Conservation (phyloP, 2,329 filamentous ascomycete species). For the Aspergillus unguis region DNA sequence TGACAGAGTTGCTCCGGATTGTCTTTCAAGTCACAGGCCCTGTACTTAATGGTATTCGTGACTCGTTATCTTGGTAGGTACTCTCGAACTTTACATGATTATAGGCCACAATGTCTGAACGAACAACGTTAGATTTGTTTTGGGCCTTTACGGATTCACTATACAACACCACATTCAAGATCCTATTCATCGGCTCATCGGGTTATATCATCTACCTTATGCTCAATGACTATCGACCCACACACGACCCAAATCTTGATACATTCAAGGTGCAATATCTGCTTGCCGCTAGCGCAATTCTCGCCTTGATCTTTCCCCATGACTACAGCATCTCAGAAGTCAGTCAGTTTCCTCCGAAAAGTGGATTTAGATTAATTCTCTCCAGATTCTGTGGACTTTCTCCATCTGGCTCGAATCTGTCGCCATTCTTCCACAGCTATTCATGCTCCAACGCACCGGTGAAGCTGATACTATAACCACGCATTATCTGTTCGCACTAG, state of each 20-base stretch:
- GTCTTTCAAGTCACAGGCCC: conserved; percentile 96
- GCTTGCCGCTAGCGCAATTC: conserved; percentile 71
- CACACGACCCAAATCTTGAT: conserved; percentile 93
- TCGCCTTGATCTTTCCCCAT: conserved; percentile 82
- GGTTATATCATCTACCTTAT: conserved; percentile 97
- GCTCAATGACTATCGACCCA: conserved; percentile 95
- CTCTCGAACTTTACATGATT: conserved; percentile 8
- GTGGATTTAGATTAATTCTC: conserved; percentile 2
- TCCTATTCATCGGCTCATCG: conserved; percentile 86
- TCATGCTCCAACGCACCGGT: conserved; percentile 95
- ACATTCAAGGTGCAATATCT: conserved; percentile 97
- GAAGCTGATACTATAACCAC: conserved; percentile 99
- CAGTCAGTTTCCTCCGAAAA: conserved; percentile 8
- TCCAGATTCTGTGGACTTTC: conserved; percentile 89
- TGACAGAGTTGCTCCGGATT: conserved; percentile 88
- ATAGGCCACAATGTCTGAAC: background rate
- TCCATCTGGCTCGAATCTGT: conserved; percentile 98
- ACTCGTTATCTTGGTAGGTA: conserved; percentile 79
- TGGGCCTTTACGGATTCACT: conserved; percentile 74
- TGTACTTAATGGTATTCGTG: conserved; percentile 91
- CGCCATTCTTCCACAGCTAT: conserved; percentile 93
- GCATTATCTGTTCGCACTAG: conserved; percentile 93
- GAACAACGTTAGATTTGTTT: conserved; percentile 67
- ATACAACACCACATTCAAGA: conserved; percentile 95
- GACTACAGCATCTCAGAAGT: conserved; percentile 72